phyloP scores from a whole-genome alignment of 106 monocot species.

The Dioscorea zingiberensis region DNA sequence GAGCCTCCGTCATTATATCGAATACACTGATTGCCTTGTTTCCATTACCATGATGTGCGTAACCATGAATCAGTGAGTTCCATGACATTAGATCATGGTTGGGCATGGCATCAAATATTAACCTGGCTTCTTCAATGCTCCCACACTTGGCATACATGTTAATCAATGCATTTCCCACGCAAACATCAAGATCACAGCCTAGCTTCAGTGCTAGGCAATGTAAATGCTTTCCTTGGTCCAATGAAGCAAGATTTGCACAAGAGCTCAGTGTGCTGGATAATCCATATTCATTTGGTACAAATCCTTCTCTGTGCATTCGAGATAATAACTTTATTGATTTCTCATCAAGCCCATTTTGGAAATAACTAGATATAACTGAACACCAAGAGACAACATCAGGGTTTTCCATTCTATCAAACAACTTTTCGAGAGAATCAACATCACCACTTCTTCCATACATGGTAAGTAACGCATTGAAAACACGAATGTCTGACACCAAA shows the following conservation, averaged over 20 bases:
- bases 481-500: conserved; percentile 24
- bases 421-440: conserved; percentile 32
- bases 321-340: conserved; percentile 27
- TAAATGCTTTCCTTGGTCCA: conserved; percentile 62
- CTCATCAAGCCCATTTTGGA: conserved; percentile 45
- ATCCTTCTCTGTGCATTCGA: conserved; percentile 46
- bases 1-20: conserved; percentile 21
- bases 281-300: conserved; percentile 51
- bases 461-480: conserved; percentile 54
- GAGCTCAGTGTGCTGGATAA: conserved; percentile 63
- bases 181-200: conserved; percentile 48
- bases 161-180: conserved; percentile 58
- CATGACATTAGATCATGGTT: conserved; percentile 57
- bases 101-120: conserved; percentile 42
- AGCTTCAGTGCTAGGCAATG: conserved; percentile 57
- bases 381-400: conserved; percentile 61
- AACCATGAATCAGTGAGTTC: conserved; percentile 69
- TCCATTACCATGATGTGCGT: conserved; percentile 46
- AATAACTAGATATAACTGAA: conserved; percentile 58
- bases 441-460: conserved; percentile 52
- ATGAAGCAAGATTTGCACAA: conserved; percentile 45
- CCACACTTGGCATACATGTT: conserved; percentile 76
- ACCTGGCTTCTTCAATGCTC: conserved; percentile 32
- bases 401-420: conserved; percentile 26
- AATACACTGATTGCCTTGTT: conserved; percentile 20